These are phyloP conservation scores for Malus asiatica DNA, from an alignment of 306 rosid genomes.

Conservation along the genomic window DNA sequence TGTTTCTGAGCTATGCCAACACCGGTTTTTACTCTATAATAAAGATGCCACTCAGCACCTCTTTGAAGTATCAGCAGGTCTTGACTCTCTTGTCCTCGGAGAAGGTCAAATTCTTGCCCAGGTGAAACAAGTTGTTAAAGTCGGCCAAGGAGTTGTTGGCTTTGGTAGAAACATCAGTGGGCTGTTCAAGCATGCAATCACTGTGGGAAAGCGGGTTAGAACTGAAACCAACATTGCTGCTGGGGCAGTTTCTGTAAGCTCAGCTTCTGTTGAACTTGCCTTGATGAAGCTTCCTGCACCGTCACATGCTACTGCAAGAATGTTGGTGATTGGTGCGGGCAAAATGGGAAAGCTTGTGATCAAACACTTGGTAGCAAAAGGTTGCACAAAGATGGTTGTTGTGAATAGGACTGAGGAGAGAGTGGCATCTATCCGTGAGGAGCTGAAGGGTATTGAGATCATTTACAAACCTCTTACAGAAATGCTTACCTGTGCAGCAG, in stretches of 20 bases:
- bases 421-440: slow-evolving; percentile 71
- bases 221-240: slow-evolving; percentile 93
- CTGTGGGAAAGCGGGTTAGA: slow-evolving; percentile 97
- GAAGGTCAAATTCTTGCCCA: slow-evolving; percentile 99
- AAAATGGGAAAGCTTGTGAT: slow-evolving; percentile 99
- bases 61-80: slow-evolving; percentile 95
- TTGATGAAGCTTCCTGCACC: slow-evolving; percentile 78
- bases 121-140: slow-evolving; percentile 97
- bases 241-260: slow-evolving; percentile 98
- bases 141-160: slow-evolving; percentile 91
- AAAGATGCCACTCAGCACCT: slow-evolving; percentile 86
- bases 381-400: slow-evolving; percentile 79
- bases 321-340: slow-evolving; percentile 91
- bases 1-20: slow-evolving; percentile 73
- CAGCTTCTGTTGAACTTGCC: slow-evolving; percentile 95
- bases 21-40: slow-evolving; percentile 78
- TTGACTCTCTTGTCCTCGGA: slow-evolving; percentile 96
- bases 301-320: slow-evolving; percentile 56
- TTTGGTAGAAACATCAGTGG: slow-evolving; percentile 96
- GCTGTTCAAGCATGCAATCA: slow-evolving; percentile 91
- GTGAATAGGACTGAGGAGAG: slow-evolving; percentile 87
- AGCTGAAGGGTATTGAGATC: slow-evolving; percentile 61
- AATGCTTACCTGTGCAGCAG: slow-evolving; percentile 60
- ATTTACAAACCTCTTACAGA: slow-evolving; percentile 83
- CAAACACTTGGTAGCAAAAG: slow-evolving; percentile 91